phyloP scores from a whole-genome alignment of 2,329 filamentous ascomycete species.

The Phyllosticta capitalensis region DNA sequence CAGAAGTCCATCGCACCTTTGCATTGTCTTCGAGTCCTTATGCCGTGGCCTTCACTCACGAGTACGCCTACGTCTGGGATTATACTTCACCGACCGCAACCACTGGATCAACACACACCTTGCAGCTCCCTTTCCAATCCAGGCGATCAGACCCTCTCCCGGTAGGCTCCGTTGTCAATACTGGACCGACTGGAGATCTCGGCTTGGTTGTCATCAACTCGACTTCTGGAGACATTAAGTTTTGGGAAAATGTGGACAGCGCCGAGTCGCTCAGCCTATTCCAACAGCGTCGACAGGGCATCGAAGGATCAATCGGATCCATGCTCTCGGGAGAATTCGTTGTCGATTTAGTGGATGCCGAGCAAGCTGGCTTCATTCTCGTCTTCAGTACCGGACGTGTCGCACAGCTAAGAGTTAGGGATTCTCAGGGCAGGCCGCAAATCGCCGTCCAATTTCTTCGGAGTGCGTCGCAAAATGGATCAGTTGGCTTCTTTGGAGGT shows the following conservation, averaged over 20 bases:
- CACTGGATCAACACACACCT: conserved; percentile 69
- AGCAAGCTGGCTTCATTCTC: conserved; percentile 78
- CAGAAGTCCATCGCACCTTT: conserved; percentile 29
- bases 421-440: conserved; percentile 74
- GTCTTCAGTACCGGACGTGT: conserved; percentile 77
- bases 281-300: conserved; percentile 68
- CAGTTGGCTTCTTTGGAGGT: conserved; percentile 67
- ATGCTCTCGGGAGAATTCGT: conserved; percentile 71
- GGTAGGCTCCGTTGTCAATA: conserved; percentile 71
- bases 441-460: conserved; percentile 70
- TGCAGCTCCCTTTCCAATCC: conserved; percentile 66
- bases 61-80: conserved; percentile 82
- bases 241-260: conserved; percentile 91
- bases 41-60: conserved; percentile 69
- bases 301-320: conserved; percentile 64
- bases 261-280: conserved; percentile 77
- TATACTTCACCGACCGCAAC: conserved; percentile 56
- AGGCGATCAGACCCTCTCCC: conserved; percentile 65
- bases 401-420: conserved; percentile 76
- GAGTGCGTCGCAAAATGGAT: conserved; percentile 37
- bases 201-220: conserved; percentile 83
- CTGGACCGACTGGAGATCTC: conserved; percentile 67
- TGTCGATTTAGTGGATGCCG: conserved; percentile 69
- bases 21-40: conserved; percentile 55
- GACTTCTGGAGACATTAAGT: conserved; percentile 73